Conservation (phyloP, 148 eudicot species). For the Spergularia marina region DNA sequence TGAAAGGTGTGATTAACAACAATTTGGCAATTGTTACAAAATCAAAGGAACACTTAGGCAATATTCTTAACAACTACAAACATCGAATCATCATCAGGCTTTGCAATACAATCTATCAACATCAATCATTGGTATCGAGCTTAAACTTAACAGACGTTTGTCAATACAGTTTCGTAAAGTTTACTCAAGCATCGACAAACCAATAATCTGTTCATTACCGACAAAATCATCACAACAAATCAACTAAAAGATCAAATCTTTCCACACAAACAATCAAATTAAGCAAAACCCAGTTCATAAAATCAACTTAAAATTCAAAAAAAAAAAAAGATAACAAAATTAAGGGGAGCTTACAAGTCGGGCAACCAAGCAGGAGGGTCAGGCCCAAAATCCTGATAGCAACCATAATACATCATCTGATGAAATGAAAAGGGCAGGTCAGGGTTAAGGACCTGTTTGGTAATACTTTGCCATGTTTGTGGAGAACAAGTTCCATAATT, state of each 20-base stretch:
- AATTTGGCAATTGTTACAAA: not conserved
- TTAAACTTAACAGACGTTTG: not conserved
- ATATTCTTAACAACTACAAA: not conserved
- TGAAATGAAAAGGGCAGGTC: conserved; percentile 74
- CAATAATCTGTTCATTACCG: too few species aligned
- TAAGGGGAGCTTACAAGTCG: conserved; percentile 41
- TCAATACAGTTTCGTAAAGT: not conserved
- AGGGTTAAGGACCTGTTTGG: conserved; percentile 52
- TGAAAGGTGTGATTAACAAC: not conserved
- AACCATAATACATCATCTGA: conserved; percentile 84
- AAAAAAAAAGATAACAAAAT: not conserved
- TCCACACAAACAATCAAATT: conserved; percentile 7
- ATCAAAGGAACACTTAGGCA: not conserved
- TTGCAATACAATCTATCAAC: not conserved
- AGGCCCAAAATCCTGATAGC: conserved; percentile 59
- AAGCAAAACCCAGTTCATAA: conserved; percentile 4
- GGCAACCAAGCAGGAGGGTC: conserved; percentile 97
- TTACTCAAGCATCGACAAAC: not conserved
- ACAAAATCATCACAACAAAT: not conserved
- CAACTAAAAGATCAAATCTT: not conserved
- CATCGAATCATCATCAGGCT: not conserved
- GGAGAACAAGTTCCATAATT: conserved; percentile 51
- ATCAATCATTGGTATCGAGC: not conserved
- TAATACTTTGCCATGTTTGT: conserved; percentile 57
- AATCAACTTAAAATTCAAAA: not conserved